Base-by-base conservation (phyloP, 2,329 filamentous ascomycete species). In the Colletotrichum higginsianum region DNA sequence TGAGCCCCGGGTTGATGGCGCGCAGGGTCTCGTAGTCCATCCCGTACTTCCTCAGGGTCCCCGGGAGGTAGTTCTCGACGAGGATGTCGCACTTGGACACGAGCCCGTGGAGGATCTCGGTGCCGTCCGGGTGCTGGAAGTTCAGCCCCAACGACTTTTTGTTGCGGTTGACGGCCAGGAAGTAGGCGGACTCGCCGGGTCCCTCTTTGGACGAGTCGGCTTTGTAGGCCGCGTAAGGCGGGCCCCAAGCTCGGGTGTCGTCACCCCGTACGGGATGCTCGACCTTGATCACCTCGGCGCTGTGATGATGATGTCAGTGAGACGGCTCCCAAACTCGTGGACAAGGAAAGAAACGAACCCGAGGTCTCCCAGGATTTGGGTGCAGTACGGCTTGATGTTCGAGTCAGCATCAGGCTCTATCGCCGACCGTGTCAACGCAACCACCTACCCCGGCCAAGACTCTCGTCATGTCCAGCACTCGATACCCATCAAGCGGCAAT, bases 31-130 rank as follows among this genome's bases (percentile, higher is more conserved):
- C 91, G 77, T 95, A 99, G 83, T 98, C 96, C 86, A 99, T 91
- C 26, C 87, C 86, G 80, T 99, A 99, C 83, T 98, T 98, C 79
- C 93, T 93, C 16, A 99, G 85, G 0, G 93, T 92, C 0, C 94
- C 95, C 0, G 96, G 96, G 0, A 99, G 90, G 80, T 98, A 99
- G 79, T 99, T 99, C 80, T 99, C 96, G 0, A 99, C 96, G 1
- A 99, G 86, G 7, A 99, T 92, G 80, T 99, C 96, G 79, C 94
- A 96, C 79, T 94, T 91, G 72, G 92, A 91, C 2, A 90, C 94
- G 0, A 99, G 89, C 76, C 92, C 91, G 82, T 98, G 95, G 5
- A 99, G 86, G 68, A 99, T 95, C 15, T 94, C 90, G 30, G 98
- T 92, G 9, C 96, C 96, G 1, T 92, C 89, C 38, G 91, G 88